Evolutionary conservation across 2,329 filamentous ascomycete species (phyloP).

Genomic region (Colletotrichum sp.): DNA sequence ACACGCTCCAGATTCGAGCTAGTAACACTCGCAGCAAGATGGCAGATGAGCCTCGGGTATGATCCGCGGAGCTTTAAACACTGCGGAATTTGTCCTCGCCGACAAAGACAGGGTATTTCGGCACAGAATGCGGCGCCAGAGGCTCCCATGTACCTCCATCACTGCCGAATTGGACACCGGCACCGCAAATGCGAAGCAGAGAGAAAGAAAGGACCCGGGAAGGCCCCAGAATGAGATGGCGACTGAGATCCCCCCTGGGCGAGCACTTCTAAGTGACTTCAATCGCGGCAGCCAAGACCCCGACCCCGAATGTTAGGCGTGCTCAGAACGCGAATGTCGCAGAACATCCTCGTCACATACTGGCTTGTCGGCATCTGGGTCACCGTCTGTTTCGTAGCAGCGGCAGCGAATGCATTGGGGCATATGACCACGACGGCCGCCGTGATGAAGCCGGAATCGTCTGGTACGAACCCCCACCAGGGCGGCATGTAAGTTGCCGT

Average conservation of each 20-base stretch:
- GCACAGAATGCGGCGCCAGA: neutral
- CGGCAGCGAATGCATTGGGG: neutral
- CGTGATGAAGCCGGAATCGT: neutral
- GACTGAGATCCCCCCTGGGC: no score
- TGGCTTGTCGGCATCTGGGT: neutral
- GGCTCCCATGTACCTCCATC: neutral
- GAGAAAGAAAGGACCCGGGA: neutral
- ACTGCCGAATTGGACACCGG: no score
- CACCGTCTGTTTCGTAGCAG: neutral
- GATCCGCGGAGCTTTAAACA: neutral
- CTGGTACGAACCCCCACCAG: neutral
- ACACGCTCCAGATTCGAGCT: neutral
- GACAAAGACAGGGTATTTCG: neutral
- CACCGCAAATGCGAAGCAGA: neutral
- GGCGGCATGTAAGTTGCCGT: neutral
- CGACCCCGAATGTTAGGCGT: neutral
- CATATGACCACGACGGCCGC: neutral
- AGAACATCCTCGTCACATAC: neutral
- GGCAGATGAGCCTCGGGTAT: neutral
- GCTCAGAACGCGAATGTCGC: neutral
- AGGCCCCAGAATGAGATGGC: no score
- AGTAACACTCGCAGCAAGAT: neutral
- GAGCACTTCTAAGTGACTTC: neutral
- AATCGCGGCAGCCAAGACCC: neutral
- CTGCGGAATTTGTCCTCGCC: neutral